Evolutionary conservation across 2,329 filamentous ascomycete genomes (phyloP).

Genomic region (Verticillium tricorpus): DNA sequence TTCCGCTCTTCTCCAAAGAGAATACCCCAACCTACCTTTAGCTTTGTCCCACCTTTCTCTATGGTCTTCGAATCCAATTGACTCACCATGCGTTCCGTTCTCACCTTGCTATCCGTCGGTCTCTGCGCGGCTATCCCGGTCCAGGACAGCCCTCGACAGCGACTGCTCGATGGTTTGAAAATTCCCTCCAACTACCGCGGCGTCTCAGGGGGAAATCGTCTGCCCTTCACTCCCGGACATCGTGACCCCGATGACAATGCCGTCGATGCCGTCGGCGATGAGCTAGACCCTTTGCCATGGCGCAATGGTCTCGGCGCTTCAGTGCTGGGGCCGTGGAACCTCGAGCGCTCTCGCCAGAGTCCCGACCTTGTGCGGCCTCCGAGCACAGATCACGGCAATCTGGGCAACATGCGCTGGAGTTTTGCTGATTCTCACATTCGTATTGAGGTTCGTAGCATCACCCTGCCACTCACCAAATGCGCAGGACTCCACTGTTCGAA

Average conservation of each 20-base stretch:
- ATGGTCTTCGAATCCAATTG: neutral
- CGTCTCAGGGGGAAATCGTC: slow-evolving; percentile 13
- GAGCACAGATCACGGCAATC: slow-evolving; percentile 65
- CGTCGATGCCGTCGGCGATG: slow-evolving; percentile 54
- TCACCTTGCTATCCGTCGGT: slow-evolving; percentile 1
- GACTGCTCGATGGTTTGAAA: slow-evolving; percentile 44
- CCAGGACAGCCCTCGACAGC: slow-evolving; percentile 50
- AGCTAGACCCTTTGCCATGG: slow-evolving; percentile 59
- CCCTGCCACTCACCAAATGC: neutral
- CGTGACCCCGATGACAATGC: slow-evolving; percentile 59
- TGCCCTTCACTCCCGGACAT: slow-evolving; percentile 41
- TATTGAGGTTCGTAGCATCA: slow-evolving; percentile 46
- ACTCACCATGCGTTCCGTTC: neutral
- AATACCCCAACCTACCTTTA: neutral
- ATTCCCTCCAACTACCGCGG: slow-evolving; percentile 38
- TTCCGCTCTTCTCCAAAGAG: neutral
- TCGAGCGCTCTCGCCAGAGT: slow-evolving; percentile 61
- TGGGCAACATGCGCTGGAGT: slow-evolving; percentile 70
- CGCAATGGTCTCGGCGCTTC: slow-evolving; percentile 60
- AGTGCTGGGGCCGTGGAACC: slow-evolving; percentile 67
- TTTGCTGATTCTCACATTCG: slow-evolving; percentile 61
- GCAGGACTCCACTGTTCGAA: neutral
- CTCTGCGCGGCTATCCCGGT: slow-evolving; percentile 9
- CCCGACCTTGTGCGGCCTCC: slow-evolving; percentile 69
- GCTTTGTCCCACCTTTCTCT: neutral